Percentiles rank a stretch among this genome's conserved stretches.
Conservation (phyloP, 2,329 filamentous ascomycete species). For the Microsporum ferrugineum region DNA sequence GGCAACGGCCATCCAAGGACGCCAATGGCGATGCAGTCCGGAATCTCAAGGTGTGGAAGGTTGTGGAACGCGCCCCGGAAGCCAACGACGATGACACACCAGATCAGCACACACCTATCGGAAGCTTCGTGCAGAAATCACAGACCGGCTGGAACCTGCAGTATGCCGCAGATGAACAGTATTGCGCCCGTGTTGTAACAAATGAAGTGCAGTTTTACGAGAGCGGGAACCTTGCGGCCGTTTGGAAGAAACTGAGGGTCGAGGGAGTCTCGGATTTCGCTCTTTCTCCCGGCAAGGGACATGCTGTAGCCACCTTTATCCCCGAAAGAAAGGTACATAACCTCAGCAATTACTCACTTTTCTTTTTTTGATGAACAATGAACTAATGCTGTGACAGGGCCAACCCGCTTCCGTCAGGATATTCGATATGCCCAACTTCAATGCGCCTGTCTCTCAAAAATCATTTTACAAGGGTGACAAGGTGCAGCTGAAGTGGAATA, state of each 20-base stretch:
- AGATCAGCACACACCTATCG: conserved; percentile 61
- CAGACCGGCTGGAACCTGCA: conserved; percentile 96
- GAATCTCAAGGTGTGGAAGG: conserved; percentile 95
- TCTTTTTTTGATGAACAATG: conserved; percentile 6
- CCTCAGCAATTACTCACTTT: neutral
- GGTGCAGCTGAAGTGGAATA: conserved; percentile 97
- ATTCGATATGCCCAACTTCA: conserved; percentile 84
- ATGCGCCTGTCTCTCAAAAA: conserved; percentile 78
- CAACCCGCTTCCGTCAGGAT: conserved; percentile 90
- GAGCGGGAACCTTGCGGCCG: conserved; percentile 68
- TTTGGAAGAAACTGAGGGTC: conserved; percentile 90
- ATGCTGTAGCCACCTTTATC: conserved; percentile 87
- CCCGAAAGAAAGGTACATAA: conserved; percentile 74
- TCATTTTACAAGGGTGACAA: conserved; percentile 99
- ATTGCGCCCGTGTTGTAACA: conserved; percentile 84
- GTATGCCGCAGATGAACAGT: conserved; percentile 86
- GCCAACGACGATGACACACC: conserved; percentile 39
- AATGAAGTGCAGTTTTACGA: conserved; percentile 98
- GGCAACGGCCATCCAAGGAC: conserved; percentile 88
- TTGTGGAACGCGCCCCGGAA: conserved; percentile 46
- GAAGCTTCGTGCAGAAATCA: conserved; percentile 87
- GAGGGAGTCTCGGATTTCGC: conserved; percentile 87
- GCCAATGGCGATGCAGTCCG: conserved; percentile 86
- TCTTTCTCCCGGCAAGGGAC: conserved; percentile 75
- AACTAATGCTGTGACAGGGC: conserved; percentile 45